A percentile compares a stretch with the other conserved stretches of the same genome.
Evolutionary conservation across 2,329 filamentous ascomycete species (phyloP).

Genomic region (Cordyceps militaris): DNA sequence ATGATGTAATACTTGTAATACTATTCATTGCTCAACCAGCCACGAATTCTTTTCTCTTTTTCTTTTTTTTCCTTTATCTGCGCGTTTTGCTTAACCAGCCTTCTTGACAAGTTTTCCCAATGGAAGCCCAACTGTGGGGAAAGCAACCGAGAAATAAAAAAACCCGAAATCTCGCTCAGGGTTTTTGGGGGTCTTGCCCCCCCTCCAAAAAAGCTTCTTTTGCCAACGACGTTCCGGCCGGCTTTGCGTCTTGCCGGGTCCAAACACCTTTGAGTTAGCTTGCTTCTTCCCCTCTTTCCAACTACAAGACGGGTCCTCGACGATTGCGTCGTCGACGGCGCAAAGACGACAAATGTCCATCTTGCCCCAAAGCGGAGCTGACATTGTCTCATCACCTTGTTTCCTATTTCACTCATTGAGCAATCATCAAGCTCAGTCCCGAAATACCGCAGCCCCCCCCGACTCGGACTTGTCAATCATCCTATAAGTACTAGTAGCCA

Average conservation of each 20-base stretch:
- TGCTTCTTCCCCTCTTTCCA: not conserved
- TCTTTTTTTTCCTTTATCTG: not conserved
- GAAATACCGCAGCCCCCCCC: not conserved
- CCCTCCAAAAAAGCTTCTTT: not conserved
- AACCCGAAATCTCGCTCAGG: slow-evolving; percentile 1
- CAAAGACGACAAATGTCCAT: not conserved
- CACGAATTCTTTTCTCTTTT: no score
- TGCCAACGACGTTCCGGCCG: not conserved
- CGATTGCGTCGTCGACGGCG: not conserved
- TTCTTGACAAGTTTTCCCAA: not conserved
- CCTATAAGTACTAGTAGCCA: not conserved
- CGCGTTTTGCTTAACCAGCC: not conserved
- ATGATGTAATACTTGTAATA: no score
- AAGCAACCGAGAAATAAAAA: not conserved
- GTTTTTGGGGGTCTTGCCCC: not conserved
- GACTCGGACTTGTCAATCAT: not conserved
- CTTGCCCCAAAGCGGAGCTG: slow-evolving; percentile 4
- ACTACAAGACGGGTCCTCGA: not conserved
- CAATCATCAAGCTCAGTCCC: not conserved
- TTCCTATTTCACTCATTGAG: not conserved
- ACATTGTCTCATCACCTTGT: slow-evolving; percentile 5
- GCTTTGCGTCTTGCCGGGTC: not conserved
- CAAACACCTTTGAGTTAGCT: not conserved
- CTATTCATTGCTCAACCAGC: no score
- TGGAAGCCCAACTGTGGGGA: slow-evolving; percentile 12